Conservation (phyloP, 441 rosid species). For the Erysimum cheiri region DNA sequence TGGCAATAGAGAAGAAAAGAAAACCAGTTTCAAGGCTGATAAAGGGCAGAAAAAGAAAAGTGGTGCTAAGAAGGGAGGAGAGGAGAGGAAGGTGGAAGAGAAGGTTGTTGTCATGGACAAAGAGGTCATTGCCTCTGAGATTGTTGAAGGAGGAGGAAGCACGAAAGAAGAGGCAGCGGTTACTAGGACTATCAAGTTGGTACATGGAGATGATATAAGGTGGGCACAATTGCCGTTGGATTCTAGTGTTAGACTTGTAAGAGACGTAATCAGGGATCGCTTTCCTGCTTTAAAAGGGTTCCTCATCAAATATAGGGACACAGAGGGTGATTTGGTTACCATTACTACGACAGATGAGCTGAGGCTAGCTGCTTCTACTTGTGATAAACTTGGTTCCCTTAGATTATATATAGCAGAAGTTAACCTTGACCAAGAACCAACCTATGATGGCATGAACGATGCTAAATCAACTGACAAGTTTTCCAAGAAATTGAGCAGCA, state of each 20-base stretch:
- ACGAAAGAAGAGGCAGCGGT: slow-evolving; percentile 47
- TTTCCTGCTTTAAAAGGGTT: slow-evolving; percentile 73
- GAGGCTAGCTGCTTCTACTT: slow-evolving; percentile 66
- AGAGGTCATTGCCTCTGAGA: slow-evolving; percentile 68
- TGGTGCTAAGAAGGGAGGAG: slow-evolving; percentile 50
- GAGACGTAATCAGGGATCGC: slow-evolving; percentile 79
- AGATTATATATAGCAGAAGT: slow-evolving; percentile 79
- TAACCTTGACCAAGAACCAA: slow-evolving; percentile 75
- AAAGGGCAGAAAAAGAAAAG: slow-evolving; percentile 51
- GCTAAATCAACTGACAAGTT: slow-evolving; percentile 44
- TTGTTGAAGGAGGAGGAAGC: slow-evolving; percentile 51
- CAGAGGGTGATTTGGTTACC: slow-evolving; percentile 93
- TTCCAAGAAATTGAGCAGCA: slow-evolving; percentile 43
- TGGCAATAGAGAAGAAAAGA: slow-evolving; percentile 44
- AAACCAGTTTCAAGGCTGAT: slow-evolving; percentile 39
- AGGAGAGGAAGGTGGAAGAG: slow-evolving; percentile 49
- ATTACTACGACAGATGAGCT: slow-evolving; percentile 87
- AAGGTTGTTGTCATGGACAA: slow-evolving; percentile 65
- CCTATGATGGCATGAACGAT: slow-evolving; percentile 55
- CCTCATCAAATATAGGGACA: slow-evolving; percentile 80
- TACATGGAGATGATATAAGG: slow-evolving; percentile 91
- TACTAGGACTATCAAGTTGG: slow-evolving; percentile 79
- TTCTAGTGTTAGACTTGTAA: slow-evolving; percentile 63
- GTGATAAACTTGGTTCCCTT: slow-evolving; percentile 66
- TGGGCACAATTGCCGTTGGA: slow-evolving; percentile 80